Base-by-base conservation (phyloP, 2,329 filamentous ascomycete genomes). In the Pseudogymnoascus sp. region DNA sequence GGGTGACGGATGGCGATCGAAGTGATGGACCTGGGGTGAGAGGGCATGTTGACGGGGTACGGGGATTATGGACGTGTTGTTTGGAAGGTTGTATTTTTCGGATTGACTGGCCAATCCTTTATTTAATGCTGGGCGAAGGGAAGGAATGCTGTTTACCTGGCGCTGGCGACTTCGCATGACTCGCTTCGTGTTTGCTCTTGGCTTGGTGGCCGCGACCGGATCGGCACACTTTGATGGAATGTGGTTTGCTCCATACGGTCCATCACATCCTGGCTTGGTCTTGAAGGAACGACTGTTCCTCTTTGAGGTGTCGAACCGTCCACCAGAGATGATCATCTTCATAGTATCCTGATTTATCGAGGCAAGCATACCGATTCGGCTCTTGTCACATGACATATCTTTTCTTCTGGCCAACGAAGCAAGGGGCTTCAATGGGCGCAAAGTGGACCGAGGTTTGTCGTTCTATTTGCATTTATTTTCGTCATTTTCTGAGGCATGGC, bases 41-140 rank as follows among this genome's bases (percentile, higher is more conserved):
- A 33, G 10, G 8, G 50, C 50, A 56, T 56, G 25, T 33, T 56
- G 50, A 56, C 50, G 8, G n/a, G 50, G 50, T 56, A 56, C 50
- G 28, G 47, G 47, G 25, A 53, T 53, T 16, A 53, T 33, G 47
- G n/a, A 31, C 4, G 8, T 16, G 25, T 18, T 53, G 8, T 31
- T 56, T 56, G 2, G 28, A 56, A 56, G 50, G 50, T 56, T 56
- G 50, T 21, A 56, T 33, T 56, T 33, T 56, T 56, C 50, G 50
- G 50, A 10, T 56, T 14, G n/a, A 33, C 50, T 18, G 28, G n/a
- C 50, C 28, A 56, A 56, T 56, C 50, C 28, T 56, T 56, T 56
- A 56, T 33, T 56, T 56, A 33, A 33, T 18, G 5, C 25, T 56
- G 50, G 7, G 16, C 5, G 28, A 56, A 5, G 10, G 28, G 33